Conservation (phyloP, 192 early-diverging fungal species). For the Powellomyces hirtus region DNA sequence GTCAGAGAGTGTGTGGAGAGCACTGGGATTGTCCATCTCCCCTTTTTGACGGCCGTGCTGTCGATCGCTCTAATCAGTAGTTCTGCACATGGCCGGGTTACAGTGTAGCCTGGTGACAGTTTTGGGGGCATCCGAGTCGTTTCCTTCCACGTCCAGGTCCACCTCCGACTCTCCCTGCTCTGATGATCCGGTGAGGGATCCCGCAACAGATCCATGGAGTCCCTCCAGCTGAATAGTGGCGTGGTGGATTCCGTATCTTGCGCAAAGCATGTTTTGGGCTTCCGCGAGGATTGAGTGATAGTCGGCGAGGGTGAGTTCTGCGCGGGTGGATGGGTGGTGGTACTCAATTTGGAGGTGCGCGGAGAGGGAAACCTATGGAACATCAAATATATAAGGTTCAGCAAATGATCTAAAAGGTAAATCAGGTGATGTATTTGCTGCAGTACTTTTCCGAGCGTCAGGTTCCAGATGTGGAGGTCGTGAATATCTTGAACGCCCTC, state of each 20-base stretch:
- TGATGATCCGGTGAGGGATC: background rate
- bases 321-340: slow-evolving; percentile 8
- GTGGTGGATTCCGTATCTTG: slow-evolving; percentile 49
- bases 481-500: slow-evolving; percentile 54
- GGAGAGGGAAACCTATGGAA: slow-evolving; percentile 29
- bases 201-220: background rate
- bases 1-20: too few species aligned
- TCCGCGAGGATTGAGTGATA: slow-evolving; percentile 40
- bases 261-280: slow-evolving; percentile 41
- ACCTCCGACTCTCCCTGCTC: background rate
- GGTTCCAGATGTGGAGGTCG: slow-evolving; percentile 61
- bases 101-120: slow-evolving; percentile 6
- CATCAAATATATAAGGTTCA: background rate
- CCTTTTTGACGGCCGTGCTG: too few species aligned
- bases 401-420: too few species aligned
- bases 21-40: too few species aligned
- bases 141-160: background rate
- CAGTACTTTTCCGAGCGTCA: slow-evolving; percentile 50
- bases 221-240: slow-evolving; percentile 54
- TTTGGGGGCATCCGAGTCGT: too few species aligned
- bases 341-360: slow-evolving; percentile 31
- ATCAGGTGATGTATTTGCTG: background rate
- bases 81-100: slow-evolving; percentile 25
- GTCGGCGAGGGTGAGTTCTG: slow-evolving; percentile 21
- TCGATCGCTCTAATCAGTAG: background rate